A percentile compares a stretch with the other conserved stretches of the same genome.
phyloP scores from a whole-genome alignment of 2,329 filamentous ascomycete species.

The Nemania bipapillata region DNA sequence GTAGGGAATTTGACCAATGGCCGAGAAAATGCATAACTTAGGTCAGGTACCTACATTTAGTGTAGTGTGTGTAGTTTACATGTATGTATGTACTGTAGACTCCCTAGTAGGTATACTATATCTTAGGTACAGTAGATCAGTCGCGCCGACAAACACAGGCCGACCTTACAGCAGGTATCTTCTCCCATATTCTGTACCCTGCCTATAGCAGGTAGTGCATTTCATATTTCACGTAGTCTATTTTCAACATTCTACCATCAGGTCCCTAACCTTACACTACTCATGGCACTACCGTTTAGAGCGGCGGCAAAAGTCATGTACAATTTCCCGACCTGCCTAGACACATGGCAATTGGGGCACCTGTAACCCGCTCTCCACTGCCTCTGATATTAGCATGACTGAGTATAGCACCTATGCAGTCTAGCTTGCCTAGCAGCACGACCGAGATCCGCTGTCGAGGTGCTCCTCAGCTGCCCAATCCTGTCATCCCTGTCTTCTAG shows the following conservation, averaged over 20 bases:
- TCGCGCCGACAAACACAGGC: neutral
- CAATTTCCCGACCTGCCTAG: constrained; percentile 24
- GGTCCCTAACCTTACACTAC: constrained; percentile 1
- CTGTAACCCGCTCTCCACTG: constrained; percentile 17
- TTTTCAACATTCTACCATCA: neutral
- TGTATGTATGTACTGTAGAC: too few species aligned
- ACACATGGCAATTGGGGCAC: constrained; percentile 22
- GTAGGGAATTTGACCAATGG: too few species aligned
- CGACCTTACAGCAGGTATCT: neutral
- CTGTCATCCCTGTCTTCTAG: constrained; percentile 34
- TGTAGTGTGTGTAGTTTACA: too few species aligned
- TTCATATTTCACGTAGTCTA: neutral
- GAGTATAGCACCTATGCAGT: constrained; percentile 2
- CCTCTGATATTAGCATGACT: constrained; percentile 15
- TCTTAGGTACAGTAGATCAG: neutral
- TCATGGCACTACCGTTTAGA: neutral
- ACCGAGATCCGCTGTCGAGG: constrained; percentile 16
- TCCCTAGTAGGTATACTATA: neutral
- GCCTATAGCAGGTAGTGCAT: too few species aligned
- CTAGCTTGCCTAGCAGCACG: constrained; percentile 27
- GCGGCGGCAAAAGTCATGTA: constrained; percentile 14
- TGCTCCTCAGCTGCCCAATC: constrained; percentile 27
- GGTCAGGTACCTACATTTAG: too few species aligned
- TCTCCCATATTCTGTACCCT: too few species aligned
- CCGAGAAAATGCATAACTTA: too few species aligned